Evolutionary conservation across 345 rosid genomes (phyloP).

Genomic region (Eucalyptus guilfoylei): DNA sequence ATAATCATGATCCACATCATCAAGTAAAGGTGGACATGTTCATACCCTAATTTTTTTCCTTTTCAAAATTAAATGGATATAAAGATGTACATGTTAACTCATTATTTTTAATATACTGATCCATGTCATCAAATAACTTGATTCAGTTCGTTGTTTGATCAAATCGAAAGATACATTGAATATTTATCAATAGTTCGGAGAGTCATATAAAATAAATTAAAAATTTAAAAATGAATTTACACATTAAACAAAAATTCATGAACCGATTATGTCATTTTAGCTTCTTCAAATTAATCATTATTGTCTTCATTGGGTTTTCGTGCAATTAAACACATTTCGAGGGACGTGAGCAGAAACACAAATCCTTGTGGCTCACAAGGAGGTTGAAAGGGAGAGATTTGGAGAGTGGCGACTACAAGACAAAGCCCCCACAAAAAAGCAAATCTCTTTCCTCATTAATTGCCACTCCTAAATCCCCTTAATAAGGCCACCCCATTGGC

Average conservation of each 20-base stretch:
- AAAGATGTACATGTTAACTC: no score
- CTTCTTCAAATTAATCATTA: not conserved
- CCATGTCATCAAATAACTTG: no score
- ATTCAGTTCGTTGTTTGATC: no score
- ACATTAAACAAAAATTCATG: not conserved
- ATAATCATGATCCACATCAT: no score
- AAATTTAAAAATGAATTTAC: no score
- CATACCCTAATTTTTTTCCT: no score
- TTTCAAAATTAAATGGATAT: no score
- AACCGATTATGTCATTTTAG: not conserved
- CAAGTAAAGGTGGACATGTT: no score
- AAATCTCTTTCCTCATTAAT: not conserved
- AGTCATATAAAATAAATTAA: no score
- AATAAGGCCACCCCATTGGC: not conserved
- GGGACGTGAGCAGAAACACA: not conserved
- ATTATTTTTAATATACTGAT: no score
- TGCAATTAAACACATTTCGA: not conserved
- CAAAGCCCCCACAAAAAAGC: not conserved
- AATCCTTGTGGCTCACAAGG: not conserved
- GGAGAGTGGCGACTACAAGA: not conserved
- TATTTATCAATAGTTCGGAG: no score
- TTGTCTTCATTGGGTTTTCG: not conserved
- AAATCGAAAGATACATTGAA: no score
- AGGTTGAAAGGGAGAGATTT: not conserved
- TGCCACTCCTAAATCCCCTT: not conserved